Conservation (phyloP, 2,329 filamentous ascomycete species). For the Venturia effusa region DNA sequence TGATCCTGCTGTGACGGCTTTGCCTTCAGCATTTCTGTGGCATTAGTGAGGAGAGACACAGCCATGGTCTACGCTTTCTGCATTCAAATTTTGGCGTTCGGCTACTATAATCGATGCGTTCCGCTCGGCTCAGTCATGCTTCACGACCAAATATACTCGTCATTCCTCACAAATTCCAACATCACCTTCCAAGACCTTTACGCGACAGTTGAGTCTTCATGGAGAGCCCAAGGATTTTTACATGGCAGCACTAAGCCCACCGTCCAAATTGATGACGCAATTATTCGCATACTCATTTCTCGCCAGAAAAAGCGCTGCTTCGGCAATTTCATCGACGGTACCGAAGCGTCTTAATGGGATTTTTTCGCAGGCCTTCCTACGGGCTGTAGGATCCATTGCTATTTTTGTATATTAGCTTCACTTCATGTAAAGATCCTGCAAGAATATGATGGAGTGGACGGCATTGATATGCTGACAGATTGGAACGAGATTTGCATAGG, state of each 20-base stretch:
- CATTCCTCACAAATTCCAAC: neutral
- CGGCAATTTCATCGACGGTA: slow-evolving; percentile 60
- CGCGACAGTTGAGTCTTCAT: neutral
- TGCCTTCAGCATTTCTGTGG: neutral
- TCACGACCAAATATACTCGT: neutral
- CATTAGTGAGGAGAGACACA: neutral
- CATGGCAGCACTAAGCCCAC: slow-evolving; percentile 58
- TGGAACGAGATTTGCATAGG: neutral
- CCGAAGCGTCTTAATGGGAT: slow-evolving; percentile 59
- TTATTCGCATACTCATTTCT: slow-evolving; percentile 78
- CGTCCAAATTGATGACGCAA: slow-evolving; percentile 75
- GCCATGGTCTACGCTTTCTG: neutral
- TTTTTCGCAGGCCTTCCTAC: neutral
- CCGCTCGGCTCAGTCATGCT: neutral
- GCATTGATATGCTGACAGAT: neutral
- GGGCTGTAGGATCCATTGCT: slow-evolving; percentile 19
- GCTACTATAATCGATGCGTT: neutral
- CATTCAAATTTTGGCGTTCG: neutral
- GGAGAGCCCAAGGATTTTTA: neutral
- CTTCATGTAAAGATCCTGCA: neutral
- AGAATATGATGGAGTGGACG: neutral
- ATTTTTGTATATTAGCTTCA: neutral
- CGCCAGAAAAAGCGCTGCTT: slow-evolving; percentile 68
- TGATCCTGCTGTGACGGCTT: too few species aligned
- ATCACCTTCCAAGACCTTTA: neutral